Evolutionary conservation across 177 flowering plant genomes (phyloP).

Genomic region (Telopea speciosissima): DNA sequence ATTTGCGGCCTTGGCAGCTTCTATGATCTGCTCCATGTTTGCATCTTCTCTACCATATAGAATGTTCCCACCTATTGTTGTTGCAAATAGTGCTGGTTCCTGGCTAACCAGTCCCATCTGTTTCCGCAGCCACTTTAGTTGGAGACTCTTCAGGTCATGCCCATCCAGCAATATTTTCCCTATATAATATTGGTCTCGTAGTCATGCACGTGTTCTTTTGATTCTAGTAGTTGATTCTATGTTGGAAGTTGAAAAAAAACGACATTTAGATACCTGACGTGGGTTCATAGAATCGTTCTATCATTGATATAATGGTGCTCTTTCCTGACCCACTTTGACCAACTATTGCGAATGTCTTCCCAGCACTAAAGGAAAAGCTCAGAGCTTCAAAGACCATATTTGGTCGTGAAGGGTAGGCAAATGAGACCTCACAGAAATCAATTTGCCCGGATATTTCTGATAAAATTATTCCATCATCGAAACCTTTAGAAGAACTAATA

Average conservation of each 20-base stretch:
- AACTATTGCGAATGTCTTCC: conserved; percentile 58
- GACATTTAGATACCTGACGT: conserved; percentile 44
- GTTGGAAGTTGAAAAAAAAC: not conserved
- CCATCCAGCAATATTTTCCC: conserved; percentile 70
- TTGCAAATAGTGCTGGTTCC: conserved; percentile 76
- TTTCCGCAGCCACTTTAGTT: conserved; percentile 66
- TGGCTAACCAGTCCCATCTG: conserved; percentile 87
- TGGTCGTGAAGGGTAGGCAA: conserved; percentile 65
- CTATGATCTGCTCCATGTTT: conserved; percentile 41
- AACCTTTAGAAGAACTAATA: conserved; percentile 18
- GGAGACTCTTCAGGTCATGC: conserved; percentile 49
- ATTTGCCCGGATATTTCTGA: conserved; percentile 44
- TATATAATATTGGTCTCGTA: conserved; percentile 12
- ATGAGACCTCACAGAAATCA: conserved; percentile 56
- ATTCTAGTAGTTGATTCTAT: not conserved
- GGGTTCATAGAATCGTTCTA: conserved; percentile 72
- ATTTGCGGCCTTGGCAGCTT: conserved; percentile 75
- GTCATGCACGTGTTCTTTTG: not conserved
- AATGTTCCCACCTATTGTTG: conserved; percentile 61
- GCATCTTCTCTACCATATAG: conserved; percentile 60
- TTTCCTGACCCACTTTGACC: conserved; percentile 89
- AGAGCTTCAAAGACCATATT: conserved; percentile 45
- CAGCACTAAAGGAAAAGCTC: conserved; percentile 50
- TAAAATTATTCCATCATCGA: conserved; percentile 34
- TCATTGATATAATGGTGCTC: conserved; percentile 67